A percentile compares a stretch with the other conserved stretches of the same genome.
These are phyloP conservation scores for Peterozyma toletana DNA, from an alignment of 805 yeast genomes.

Conservation along the genomic window DNA sequence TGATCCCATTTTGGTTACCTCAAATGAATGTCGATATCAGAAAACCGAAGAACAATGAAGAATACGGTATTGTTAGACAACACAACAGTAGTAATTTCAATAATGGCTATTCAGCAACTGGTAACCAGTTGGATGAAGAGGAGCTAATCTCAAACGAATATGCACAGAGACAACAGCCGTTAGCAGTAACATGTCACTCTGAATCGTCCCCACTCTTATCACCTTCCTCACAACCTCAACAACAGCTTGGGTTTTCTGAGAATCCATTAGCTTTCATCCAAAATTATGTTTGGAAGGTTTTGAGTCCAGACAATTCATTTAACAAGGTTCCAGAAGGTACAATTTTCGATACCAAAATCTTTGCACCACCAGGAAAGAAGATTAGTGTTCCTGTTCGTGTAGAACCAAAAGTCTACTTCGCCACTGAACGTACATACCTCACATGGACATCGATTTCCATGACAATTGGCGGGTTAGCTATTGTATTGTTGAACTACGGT, in stretches of 20 bases:
- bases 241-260: neutral
- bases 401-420: constrained; percentile 98
- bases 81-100: constrained; percentile 9
- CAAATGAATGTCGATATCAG: constrained; percentile 95
- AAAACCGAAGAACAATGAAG: constrained; percentile 64
- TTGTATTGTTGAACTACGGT: constrained; percentile 81
- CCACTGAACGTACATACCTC: constrained; percentile 91
- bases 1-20: constrained; percentile 95
- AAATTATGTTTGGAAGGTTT: constrained; percentile 7
- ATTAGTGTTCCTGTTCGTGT: constrained; percentile 85
- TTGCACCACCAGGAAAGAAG: constrained; percentile 82
- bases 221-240: constrained; percentile 19
- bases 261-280: neutral
- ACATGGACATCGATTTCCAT: constrained; percentile 92
- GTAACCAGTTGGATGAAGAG: constrained; percentile 64
- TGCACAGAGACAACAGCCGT: neutral
- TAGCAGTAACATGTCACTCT: constrained; percentile 6
- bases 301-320: constrained; percentile 37
- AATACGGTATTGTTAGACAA: constrained; percentile 56
- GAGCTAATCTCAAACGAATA: constrained; percentile 39
- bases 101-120: constrained; percentile 34
- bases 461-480: constrained; percentile 83
- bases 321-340: constrained; percentile 62
- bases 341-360: constrained; percentile 46
- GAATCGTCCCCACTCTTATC: constrained; percentile 34